Percentiles rank a stretch among this genome's conserved stretches.
Evolutionary conservation across 2,329 filamentous ascomycete species (phyloP).

Genomic region (Coniochaeta prunicola): DNA sequence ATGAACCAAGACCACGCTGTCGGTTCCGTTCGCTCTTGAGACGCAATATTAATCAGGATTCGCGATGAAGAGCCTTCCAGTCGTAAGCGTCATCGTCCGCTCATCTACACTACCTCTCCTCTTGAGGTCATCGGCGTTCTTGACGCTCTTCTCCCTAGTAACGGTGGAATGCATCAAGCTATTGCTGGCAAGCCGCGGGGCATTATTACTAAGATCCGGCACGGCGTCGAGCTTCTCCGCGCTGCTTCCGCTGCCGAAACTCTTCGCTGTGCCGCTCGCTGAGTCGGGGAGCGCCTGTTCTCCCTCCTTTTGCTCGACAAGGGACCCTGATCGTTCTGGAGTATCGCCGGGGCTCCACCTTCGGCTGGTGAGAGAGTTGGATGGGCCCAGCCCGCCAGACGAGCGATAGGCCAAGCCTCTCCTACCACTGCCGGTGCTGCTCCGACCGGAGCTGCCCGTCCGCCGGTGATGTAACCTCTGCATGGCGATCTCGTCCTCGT

Average conservation of each 20-base stretch:
- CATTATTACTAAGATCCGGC: slow-evolving; percentile 40
- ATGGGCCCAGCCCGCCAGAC: slow-evolving; percentile 33
- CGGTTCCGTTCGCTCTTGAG: neutral
- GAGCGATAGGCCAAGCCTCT: slow-evolving; percentile 42
- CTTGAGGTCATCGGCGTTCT: slow-evolving; percentile 63
- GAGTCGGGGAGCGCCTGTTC: slow-evolving; percentile 28
- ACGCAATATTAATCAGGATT: slow-evolving; percentile 60
- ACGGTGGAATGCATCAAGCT: slow-evolving; percentile 50
- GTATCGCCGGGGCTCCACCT: slow-evolving; percentile 48
- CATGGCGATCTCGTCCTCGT: slow-evolving; percentile 56
- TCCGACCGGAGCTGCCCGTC: slow-evolving; percentile 69
- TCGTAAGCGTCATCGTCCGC: slow-evolving; percentile 66
- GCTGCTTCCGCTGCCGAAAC: slow-evolving; percentile 48
- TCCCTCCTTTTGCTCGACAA: slow-evolving; percentile 36
- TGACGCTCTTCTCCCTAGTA: slow-evolving; percentile 58
- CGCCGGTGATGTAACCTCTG: slow-evolving; percentile 56
- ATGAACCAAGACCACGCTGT: neutral
- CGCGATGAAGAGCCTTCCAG: slow-evolving; percentile 72
- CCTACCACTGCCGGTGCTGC: slow-evolving; percentile 52
- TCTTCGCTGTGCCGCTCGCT: slow-evolving; percentile 40
- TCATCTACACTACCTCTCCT: slow-evolving; percentile 80
- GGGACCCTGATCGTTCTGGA: slow-evolving; percentile 45
- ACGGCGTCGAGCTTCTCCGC: slow-evolving; percentile 55
- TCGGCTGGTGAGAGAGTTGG: slow-evolving; percentile 24
- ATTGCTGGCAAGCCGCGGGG: slow-evolving; percentile 48